A percentile compares a stretch with the other conserved stretches of the same genome.
Evolutionary conservation across 2,329 filamentous ascomycete species (phyloP).

Genomic region (Colletotrichum chrysophilum): DNA sequence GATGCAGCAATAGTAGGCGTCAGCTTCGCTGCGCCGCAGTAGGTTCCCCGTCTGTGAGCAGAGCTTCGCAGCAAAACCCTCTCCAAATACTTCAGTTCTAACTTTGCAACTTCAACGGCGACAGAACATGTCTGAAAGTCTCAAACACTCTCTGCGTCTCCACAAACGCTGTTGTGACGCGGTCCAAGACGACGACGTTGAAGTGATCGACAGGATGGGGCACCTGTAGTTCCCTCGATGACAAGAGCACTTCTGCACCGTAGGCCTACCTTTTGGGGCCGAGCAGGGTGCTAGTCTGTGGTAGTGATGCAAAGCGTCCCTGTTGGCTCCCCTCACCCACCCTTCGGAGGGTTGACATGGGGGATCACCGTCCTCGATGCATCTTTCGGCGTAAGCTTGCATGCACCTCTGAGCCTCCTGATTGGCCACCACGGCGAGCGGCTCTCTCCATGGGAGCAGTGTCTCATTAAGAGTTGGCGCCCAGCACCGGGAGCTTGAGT

Average conservation of each 20-base stretch:
- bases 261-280: neutral
- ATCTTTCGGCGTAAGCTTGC: constrained; percentile 9
- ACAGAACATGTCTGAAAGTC: neutral
- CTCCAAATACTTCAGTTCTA: neutral
- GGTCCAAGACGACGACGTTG: neutral
- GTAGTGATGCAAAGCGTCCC: constrained; percentile 12
- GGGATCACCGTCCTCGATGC: constrained; percentile 16
- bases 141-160: neutral
- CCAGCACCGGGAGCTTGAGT: neutral
- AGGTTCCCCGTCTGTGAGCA: constrained; percentile 2
- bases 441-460: neutral
- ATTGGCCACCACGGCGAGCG: neutral
- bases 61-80: neutral
- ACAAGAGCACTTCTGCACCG: neutral
- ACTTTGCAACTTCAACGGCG: neutral
- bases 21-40: constrained; percentile 1
- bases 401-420: neutral
- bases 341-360: constrained; percentile 1
- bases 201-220: neutral
- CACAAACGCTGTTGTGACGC: constrained; percentile 8
- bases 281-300: neutral
- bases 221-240: neutral
- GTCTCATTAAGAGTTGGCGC: constrained; percentile 2
- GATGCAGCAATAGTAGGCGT: neutral
- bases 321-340: neutral